A percentile compares a stretch with the other conserved stretches of the same genome.
These are phyloP conservation scores for Plectosphaerella plurivora DNA, from an alignment of 2,329 filamentous ascomycete genomes.

Conservation along the genomic window DNA sequence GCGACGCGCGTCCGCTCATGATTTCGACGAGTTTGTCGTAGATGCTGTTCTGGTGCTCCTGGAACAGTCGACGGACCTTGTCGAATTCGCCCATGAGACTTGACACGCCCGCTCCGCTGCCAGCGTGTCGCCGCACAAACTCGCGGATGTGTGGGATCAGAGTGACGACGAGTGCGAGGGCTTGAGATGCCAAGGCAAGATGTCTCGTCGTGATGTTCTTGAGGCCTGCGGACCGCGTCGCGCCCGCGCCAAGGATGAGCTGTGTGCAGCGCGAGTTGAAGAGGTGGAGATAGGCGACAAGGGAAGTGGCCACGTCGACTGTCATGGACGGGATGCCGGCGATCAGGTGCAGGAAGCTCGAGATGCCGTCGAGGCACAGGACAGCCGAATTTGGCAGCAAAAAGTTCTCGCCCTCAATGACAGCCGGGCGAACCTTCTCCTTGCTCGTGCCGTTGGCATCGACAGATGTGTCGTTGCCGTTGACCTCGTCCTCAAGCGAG, in stretches of 20 bases:
- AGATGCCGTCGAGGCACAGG: slow-evolving; percentile 74
- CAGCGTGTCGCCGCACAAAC: slow-evolving; percentile 75
- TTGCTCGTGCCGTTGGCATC: slow-evolving; percentile 46
- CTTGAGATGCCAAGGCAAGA: slow-evolving; percentile 85
- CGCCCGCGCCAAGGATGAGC: slow-evolving; percentile 90
- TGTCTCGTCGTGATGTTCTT: slow-evolving; percentile 98
- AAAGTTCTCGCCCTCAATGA: slow-evolving; percentile 80
- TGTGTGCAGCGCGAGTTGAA: slow-evolving; percentile 98
- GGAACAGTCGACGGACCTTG: slow-evolving; percentile 74
- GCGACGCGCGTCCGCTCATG: slow-evolving; percentile 71
- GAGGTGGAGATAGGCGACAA: slow-evolving; percentile 82
- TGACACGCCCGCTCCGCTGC: slow-evolving; percentile 46
- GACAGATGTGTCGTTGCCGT: slow-evolving; percentile 10
- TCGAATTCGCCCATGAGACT: slow-evolving; percentile 79
- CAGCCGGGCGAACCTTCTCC: slow-evolving; percentile 64
- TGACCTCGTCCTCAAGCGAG: slow-evolving; percentile 7
- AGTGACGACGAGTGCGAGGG: slow-evolving; percentile 80
- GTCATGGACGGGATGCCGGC: slow-evolving; percentile 86
- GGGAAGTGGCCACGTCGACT: slow-evolving; percentile 70
- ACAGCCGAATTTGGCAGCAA: slow-evolving; percentile 81
- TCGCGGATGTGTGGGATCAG: slow-evolving; percentile 88
- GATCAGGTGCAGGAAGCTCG: slow-evolving; percentile 77
- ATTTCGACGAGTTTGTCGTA: slow-evolving; percentile 93
- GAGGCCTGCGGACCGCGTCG: slow-evolving; percentile 80
- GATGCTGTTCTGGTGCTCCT: slow-evolving; percentile 87